These are phyloP conservation scores for Oropetium thomaeum DNA, from an alignment of 176 grass and related monocot genomes.

Conservation along the genomic window DNA sequence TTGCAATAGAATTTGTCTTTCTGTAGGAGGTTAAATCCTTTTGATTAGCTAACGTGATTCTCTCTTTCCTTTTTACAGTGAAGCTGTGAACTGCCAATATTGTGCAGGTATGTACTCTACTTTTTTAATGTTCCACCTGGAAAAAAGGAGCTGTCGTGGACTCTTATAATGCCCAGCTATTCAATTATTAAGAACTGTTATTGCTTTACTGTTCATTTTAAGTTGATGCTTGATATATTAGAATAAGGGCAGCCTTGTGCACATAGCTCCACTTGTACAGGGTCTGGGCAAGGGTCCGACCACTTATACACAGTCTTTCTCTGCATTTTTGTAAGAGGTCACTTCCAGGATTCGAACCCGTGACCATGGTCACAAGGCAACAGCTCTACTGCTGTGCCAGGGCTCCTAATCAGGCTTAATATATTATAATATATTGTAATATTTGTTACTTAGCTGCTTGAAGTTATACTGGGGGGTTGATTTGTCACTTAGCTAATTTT, in stretches of 20 bases:
- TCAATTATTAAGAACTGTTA: neutral
- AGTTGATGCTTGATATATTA: neutral
- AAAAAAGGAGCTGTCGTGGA: neutral
- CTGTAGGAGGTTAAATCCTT: conserved; percentile 25
- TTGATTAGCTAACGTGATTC: conserved; percentile 30
- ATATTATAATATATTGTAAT: neutral
- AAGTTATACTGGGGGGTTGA: neutral
- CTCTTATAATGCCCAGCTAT: conserved; percentile 19
- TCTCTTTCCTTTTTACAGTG: conserved; percentile 54
- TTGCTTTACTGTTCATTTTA: conserved; percentile 12
- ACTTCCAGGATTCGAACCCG: too few species aligned
- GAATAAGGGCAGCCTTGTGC: too few species aligned
- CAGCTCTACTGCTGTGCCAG: too few species aligned
- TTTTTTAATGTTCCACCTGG: conserved; percentile 18
- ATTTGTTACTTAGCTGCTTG: conserved; percentile 11
- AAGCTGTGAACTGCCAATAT: conserved; percentile 83
- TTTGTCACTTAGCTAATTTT: conserved; percentile 39
- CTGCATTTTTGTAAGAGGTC: too few species aligned
- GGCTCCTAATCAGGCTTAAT: too few species aligned
- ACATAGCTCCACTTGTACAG: too few species aligned
- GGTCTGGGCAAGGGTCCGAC: too few species aligned
- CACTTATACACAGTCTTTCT: too few species aligned
- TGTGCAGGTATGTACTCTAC: conserved; percentile 70
- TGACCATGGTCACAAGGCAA: too few species aligned
- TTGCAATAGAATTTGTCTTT: conserved; percentile 19